Percentiles rank a stretch among this genome's conserved stretches.
Conservation (phyloP, 2,329 filamentous ascomycete species). For the Aspergillus ruber region DNA sequence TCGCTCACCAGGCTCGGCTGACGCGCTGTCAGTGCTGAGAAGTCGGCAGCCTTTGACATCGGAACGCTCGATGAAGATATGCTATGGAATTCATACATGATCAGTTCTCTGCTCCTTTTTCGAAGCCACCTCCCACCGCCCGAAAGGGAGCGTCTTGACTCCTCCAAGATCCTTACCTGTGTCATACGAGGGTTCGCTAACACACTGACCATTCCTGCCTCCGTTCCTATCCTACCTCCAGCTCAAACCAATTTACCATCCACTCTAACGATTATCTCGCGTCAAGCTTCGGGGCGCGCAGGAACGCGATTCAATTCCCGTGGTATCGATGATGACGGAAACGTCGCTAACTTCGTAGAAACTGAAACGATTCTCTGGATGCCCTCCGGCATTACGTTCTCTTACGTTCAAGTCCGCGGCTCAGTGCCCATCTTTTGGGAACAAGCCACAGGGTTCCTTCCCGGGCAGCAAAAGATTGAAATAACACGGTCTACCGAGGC, state of each 20-base stretch:
- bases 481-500: conserved; percentile 84
- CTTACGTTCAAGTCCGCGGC: conserved; percentile 85
- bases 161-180: conserved; percentile 80
- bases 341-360: conserved; percentile 98
- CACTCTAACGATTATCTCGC: conserved; percentile 80
- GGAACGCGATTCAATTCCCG: conserved; percentile 96
- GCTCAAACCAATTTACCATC: conserved; percentile 68
- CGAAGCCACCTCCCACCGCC: conserved; percentile 69
- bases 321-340: conserved; percentile 94
- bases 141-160: conserved; percentile 74
- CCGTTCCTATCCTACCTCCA: conserved; percentile 62
- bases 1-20: conserved; percentile 7
- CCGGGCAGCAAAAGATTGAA: conserved; percentile 89
- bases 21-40: conserved; percentile 54
- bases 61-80: conserved; percentile 90
- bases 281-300: conserved; percentile 81
- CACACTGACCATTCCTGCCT: conserved; percentile 76
- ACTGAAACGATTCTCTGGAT: conserved; percentile 90
- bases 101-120: conserved; percentile 83
- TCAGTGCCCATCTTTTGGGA: conserved; percentile 98
- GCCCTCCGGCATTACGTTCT: conserved; percentile 71
- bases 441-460: conserved; percentile 77
- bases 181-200: conserved; percentile 89
- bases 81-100: conserved; percentile 98
- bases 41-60: conserved; percentile 75